Percentiles rank a stretch among this genome's conserved stretches.
Evolutionary conservation across 805 yeast species (phyloP).

Genomic region (Blastobotrys parvus): DNA sequence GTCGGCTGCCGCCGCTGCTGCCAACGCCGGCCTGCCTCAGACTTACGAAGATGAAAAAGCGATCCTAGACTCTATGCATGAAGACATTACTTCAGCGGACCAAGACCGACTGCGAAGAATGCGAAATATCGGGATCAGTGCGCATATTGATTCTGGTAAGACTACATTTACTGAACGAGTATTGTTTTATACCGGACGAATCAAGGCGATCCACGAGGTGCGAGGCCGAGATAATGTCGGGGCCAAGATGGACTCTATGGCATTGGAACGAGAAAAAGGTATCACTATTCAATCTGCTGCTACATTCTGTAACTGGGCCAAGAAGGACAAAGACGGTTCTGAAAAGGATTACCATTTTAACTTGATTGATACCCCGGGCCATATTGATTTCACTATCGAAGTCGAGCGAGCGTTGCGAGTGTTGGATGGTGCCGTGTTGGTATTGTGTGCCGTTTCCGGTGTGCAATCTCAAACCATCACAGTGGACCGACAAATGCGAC

Average conservation of each 20-base stretch:
- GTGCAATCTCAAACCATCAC: constrained; percentile 98
- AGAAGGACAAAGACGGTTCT: constrained; percentile 31
- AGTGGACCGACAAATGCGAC: constrained; percentile 97
- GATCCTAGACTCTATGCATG: constrained; percentile 19
- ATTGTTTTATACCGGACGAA: constrained; percentile 90
- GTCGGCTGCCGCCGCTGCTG: too few relatives aligned
- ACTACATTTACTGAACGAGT: constrained; percentile 98
- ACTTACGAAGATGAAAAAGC: constrained; percentile 25
- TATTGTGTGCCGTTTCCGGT: constrained; percentile 97
- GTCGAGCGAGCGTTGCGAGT: constrained; percentile 98
- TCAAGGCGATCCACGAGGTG: constrained; percentile 91
- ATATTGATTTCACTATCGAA: constrained; percentile 96
- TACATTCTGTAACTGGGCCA: constrained; percentile 92
- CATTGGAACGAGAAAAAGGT: constrained; percentile 95
- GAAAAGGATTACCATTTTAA: constrained; percentile 71
- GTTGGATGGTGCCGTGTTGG: constrained; percentile 95
- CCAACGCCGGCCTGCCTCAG: too few relatives aligned
- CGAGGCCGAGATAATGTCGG: constrained; percentile 97
- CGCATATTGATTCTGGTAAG: constrained; percentile 97
- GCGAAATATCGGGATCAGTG: constrained; percentile 95
- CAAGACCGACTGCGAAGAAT: constrained; percentile 43
- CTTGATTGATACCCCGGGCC: constrained; percentile 97
- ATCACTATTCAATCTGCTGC: constrained; percentile 99
- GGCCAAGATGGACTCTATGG: constrained; percentile 99
- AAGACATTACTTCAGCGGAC: constrained; percentile 26